Evolutionary conservation across 805 yeast genomes (phyloP).

Genomic region (Deakozyma indianensis): DNA sequence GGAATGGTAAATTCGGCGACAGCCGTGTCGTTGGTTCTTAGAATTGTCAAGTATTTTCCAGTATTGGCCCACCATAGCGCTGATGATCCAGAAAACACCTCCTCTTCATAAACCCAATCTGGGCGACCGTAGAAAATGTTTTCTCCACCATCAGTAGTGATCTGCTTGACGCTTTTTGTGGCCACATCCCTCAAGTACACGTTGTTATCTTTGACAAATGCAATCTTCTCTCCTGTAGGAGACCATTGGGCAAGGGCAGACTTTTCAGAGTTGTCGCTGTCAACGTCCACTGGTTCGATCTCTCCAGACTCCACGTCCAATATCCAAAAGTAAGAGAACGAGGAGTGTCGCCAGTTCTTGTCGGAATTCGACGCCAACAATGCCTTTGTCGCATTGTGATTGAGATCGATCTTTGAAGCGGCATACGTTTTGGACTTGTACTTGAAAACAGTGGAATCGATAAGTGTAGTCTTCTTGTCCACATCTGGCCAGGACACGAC

Average conservation of each 20-base stretch:
- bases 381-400: conserved; percentile 32
- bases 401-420: conserved; percentile 18
- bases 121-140: conserved; percentile 76
- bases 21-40: conserved; percentile 55
- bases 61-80: conserved; percentile 83
- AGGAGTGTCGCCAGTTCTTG: conserved; percentile 57
- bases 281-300: conserved; percentile 20
- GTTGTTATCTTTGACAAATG: conserved; percentile 57
- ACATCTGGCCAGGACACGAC: conserved; percentile 1
- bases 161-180: conserved; percentile 24
- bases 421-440: not conserved
- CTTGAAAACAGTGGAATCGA: not conserved
- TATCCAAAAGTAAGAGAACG: conserved; percentile 46
- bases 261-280: conserved; percentile 7
- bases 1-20: conserved; percentile 67
- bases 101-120: conserved; percentile 93
- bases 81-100: conserved; percentile 53
- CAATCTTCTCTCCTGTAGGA: conserved; percentile 51
- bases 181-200: conserved; percentile 35
- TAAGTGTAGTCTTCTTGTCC: not conserved
- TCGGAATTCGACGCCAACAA: conserved; percentile 38
- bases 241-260: conserved; percentile 58
- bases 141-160: conserved; percentile 58
- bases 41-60: conserved; percentile 48
- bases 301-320: conserved; percentile 30